phyloP scores from a whole-genome alignment of 192 early-diverging fungal genomes.

The Podila verticillata region DNA sequence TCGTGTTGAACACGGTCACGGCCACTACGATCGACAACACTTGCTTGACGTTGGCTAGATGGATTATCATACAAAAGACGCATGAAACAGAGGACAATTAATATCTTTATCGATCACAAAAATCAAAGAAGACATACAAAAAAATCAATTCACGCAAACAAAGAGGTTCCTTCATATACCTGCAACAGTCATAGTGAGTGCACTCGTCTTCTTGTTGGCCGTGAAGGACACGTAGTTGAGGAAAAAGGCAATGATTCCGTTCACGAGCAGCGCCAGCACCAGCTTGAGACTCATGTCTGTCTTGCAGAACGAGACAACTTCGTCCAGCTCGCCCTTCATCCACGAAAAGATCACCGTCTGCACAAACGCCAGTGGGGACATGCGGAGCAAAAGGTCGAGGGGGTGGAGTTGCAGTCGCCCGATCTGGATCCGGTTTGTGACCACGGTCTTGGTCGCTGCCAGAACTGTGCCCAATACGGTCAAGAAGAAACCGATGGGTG shows the following conservation, averaged over 20 bases:
- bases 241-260: conserved; percentile 86
- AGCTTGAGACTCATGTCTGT: conserved; percentile 57
- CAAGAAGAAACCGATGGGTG: conserved; percentile 74
- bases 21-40: conserved; percentile 72
- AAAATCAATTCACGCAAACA: background rate
- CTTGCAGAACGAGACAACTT: conserved; percentile 49
- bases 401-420: conserved; percentile 84
- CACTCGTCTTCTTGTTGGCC: conserved; percentile 87
- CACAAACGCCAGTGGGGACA: conserved; percentile 79
- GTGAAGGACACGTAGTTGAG: conserved; percentile 88
- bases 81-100: background rate
- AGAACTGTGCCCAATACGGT: conserved; percentile 84
- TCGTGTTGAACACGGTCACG: conserved; percentile 68
- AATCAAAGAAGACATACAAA: background rate
- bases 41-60: conserved; percentile 76
- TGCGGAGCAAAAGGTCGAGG: conserved; percentile 80
- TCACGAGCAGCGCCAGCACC: conserved; percentile 69
- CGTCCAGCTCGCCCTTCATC: conserved; percentile 70
- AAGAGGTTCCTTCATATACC: conserved; percentile 29
- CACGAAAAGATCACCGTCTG: conserved; percentile 76
- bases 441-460: conserved; percentile 83
- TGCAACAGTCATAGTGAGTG: conserved; percentile 84
- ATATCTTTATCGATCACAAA: background rate
- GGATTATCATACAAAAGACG: background rate
- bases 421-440: conserved; percentile 83